Evolutionary conservation across 2,329 filamentous ascomycete genomes (phyloP).

Genomic region (Fusarium sp.): DNA sequence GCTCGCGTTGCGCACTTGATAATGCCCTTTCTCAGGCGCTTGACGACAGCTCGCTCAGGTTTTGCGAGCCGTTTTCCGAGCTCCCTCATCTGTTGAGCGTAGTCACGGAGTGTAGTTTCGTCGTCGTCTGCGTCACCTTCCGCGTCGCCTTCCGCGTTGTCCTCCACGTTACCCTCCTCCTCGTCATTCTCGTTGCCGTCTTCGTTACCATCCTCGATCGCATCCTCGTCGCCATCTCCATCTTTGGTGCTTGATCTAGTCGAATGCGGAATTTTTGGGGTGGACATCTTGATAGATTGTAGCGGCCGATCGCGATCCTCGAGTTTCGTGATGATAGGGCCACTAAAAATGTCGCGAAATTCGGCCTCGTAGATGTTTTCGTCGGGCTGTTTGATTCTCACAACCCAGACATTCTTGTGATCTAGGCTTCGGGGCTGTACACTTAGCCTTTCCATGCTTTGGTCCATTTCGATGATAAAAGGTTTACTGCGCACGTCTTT

Average conservation of each 20-base stretch:
- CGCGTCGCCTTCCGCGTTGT: no score
- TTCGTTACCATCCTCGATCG: no score
- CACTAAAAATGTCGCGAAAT: accelerated
- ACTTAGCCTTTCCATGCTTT: accelerated
- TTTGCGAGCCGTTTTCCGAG: accelerated
- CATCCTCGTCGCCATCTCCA: no score
- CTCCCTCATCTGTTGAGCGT: accelerated
- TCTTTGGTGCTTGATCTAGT: no score
- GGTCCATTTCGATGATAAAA: background rate
- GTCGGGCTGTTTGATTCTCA: accelerated
- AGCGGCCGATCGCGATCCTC: no score
- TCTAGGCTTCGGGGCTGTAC: accelerated
- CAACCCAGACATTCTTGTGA: accelerated
- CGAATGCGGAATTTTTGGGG: no score
- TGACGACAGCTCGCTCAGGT: accelerated
- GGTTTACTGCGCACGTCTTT: accelerated
- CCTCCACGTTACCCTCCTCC: accelerated
- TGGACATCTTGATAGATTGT: no score
- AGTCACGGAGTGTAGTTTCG: accelerated
- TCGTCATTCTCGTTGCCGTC: accelerated
- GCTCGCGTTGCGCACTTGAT: background rate
- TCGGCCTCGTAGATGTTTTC: background rate
- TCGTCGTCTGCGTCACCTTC: no score
- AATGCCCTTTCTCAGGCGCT: accelerated
- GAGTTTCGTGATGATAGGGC: accelerated